Percentiles rank a stretch among this genome's conserved stretches.
Conservation (phyloP, 768 basidiomycete species). For the Suillus subalutaceus region DNA sequence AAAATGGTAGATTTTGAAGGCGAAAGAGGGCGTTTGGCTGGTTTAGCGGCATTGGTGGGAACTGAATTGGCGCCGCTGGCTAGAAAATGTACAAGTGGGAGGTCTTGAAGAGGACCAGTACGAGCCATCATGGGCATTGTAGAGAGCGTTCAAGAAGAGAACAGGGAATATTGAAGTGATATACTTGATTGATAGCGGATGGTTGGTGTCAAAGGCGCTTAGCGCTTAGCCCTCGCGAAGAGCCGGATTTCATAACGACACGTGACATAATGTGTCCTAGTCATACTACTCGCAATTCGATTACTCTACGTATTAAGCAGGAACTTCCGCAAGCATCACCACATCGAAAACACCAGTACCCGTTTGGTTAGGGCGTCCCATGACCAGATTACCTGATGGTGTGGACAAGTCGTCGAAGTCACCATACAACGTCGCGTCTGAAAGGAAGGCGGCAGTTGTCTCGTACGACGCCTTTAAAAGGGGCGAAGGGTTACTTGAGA, state of each 20-base stretch:
- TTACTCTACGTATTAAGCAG: conserved; percentile 19
- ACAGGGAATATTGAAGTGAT: neutral
- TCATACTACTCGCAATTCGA: conserved; percentile 10
- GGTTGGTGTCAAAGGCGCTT: conserved; percentile 11
- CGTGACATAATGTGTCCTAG: conserved; percentile 12
- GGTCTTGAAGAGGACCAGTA: conserved; percentile 59
- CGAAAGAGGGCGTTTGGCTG: conserved; percentile 65
- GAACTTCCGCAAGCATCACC: conserved; percentile 52
- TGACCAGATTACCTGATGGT: conserved; percentile 89
- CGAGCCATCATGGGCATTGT: conserved; percentile 27
- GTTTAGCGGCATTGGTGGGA: conserved; percentile 31
- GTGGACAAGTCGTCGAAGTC: conserved; percentile 93
- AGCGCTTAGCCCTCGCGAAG: neutral
- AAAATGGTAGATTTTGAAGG: conserved; percentile 51
- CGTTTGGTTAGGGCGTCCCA: conserved; percentile 84
- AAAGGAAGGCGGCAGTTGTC: conserved; percentile 91
- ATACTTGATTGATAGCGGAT: conserved; percentile 11
- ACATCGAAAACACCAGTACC: conserved; percentile 97
- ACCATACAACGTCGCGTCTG: conserved; percentile 91
- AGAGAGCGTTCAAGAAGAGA: conserved; percentile 15
- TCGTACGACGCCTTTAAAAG: conserved; percentile 97
- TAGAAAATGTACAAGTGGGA: conserved; percentile 61
- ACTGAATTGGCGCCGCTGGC: conserved; percentile 34
- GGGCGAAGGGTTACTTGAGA: conserved; percentile 91
- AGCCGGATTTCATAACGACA: conserved; percentile 19